phyloP scores from a whole-genome alignment of 2,329 filamentous ascomycete genomes.

The Alternaria arbusti region DNA sequence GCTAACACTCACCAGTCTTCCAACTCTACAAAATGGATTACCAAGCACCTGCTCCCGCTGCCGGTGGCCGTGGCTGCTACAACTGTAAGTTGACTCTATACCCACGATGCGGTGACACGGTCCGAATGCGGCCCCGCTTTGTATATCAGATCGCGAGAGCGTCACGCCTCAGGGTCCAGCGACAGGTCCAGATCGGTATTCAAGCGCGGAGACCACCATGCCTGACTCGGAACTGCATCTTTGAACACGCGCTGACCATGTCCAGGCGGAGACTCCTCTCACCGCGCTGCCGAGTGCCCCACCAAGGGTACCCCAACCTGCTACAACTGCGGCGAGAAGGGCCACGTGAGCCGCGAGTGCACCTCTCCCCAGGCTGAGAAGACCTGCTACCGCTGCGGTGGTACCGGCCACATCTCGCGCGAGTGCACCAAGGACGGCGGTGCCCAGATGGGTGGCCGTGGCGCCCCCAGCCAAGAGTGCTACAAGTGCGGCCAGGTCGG shows the following conservation, averaged over 20 bases:
- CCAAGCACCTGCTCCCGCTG: constrained; percentile 42
- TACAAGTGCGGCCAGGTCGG: constrained; percentile 98
- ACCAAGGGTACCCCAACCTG: constrained; percentile 58
- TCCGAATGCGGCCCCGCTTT: constrained; percentile 7
- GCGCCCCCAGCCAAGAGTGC: constrained; percentile 68
- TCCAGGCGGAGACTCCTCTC: constrained; percentile 56
- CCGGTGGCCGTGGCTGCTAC: constrained; percentile 51
- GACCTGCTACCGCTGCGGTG: constrained; percentile 75
- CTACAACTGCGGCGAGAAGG: constrained; percentile 58
- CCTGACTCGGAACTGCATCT: not conserved
- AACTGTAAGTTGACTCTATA: constrained; percentile 45
- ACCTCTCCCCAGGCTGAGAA: constrained; percentile 87
- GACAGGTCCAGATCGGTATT: not conserved
- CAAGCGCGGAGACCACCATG: not conserved
- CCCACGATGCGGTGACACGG: not conserved
- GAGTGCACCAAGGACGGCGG: constrained; percentile 70
- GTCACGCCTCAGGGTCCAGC: not conserved
- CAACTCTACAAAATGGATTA: constrained; percentile 44
- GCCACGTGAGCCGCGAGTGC: constrained; percentile 78
- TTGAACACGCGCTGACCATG: constrained; percentile 18
- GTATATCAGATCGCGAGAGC: not conserved
- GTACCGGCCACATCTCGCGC: constrained; percentile 88
- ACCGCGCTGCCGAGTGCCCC: constrained; percentile 59
- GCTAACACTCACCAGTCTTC: constrained; percentile 32
- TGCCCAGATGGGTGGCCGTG: constrained; percentile 53